These are phyloP conservation scores for Verticillium alfalfae DNA, from an alignment of 2,329 filamentous ascomycete genomes.

Conservation along the genomic window DNA sequence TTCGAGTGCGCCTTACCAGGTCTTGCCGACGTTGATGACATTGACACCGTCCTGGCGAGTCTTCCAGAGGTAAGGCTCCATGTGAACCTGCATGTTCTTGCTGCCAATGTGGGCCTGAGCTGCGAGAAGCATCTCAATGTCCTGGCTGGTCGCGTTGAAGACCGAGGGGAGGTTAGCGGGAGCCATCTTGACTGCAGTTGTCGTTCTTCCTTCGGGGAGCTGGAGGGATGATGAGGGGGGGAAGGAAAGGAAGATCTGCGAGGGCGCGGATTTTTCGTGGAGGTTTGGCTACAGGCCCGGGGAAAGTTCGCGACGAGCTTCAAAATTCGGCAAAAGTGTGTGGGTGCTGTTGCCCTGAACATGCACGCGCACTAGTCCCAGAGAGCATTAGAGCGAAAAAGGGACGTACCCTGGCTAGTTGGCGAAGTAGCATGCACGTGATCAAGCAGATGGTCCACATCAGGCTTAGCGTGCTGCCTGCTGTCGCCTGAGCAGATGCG, in stretches of 20 bases:
- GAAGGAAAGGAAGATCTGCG: constrained; percentile 21
- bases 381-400: constrained; percentile 12
- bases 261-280: background rate
- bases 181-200: constrained; percentile 71
- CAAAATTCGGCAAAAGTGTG: constrained; percentile 8
- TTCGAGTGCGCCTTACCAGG: constrained; percentile 65
- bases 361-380: constrained; percentile 15
- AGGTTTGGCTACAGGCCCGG: constrained; percentile 1
- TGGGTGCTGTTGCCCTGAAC: constrained; percentile 8
- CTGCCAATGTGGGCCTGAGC: constrained; percentile 94
- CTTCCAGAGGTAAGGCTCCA: constrained; percentile 99
- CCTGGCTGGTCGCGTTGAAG: constrained; percentile 96
- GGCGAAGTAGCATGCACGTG: constrained; percentile 22
- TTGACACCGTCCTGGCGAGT: constrained; percentile 98
- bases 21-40: constrained; percentile 99
- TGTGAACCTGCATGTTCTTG: constrained; percentile 99
- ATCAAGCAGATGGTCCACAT: constrained; percentile 14
- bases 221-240: constrained; percentile 18
- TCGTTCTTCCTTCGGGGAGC: constrained; percentile 25
- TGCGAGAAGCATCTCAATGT: constrained; percentile 99
- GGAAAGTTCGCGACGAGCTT: constrained; percentile 3
- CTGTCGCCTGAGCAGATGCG: background rate
- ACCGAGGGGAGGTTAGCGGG: constrained; percentile 87
- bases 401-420: background rate
- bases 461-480: background rate